phyloP scores from a whole-genome alignment of 2,329 filamentous ascomycete genomes.

The Hypoxylon sp. region DNA sequence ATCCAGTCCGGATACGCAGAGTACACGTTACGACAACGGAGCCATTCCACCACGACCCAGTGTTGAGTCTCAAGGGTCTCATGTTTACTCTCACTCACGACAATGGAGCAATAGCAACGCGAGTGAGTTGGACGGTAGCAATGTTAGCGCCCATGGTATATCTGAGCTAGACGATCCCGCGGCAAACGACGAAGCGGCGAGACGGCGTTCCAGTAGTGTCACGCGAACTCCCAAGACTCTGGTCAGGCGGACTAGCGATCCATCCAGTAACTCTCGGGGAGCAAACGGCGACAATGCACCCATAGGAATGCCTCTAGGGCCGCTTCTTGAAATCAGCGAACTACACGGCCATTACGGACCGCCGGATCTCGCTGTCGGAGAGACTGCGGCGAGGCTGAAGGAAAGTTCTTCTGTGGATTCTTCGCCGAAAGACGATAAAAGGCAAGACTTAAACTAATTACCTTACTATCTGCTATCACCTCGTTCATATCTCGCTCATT shows the following conservation, averaged over 20 bases:
- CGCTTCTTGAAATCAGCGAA: slow-evolving; percentile 60
- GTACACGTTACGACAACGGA: slow-evolving; percentile 47
- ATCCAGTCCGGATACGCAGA: slow-evolving; percentile 52
- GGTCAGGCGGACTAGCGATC: slow-evolving; percentile 45
- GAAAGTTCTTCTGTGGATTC: slow-evolving; percentile 33
- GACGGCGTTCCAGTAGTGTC: slow-evolving; percentile 54
- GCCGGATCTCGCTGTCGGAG: slow-evolving; percentile 57
- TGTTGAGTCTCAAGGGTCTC: slow-evolving; percentile 58
- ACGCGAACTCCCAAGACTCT: slow-evolving; percentile 38
- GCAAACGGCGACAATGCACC: slow-evolving; percentile 41
- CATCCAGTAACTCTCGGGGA: slow-evolving; percentile 26
- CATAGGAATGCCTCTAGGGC: slow-evolving; percentile 51
- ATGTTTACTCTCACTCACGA: slow-evolving; percentile 59
- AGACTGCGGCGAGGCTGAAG: slow-evolving; percentile 55
- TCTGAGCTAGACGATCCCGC: slow-evolving; percentile 59
- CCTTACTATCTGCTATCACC: background rate
- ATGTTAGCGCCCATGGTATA: slow-evolving; percentile 49
- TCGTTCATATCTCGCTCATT: background rate
- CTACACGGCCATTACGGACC: slow-evolving; percentile 66
- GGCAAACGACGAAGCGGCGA: slow-evolving; percentile 52
- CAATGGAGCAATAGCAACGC: slow-evolving; percentile 63
- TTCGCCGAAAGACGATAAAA: slow-evolving; percentile 2
- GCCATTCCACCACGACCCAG: slow-evolving; percentile 48
- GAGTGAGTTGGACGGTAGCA: slow-evolving; percentile 60
- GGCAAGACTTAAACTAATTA: background rate